Conservation (phyloP, 2,329 filamentous ascomycete genomes). For the Cadophora sp. region DNA sequence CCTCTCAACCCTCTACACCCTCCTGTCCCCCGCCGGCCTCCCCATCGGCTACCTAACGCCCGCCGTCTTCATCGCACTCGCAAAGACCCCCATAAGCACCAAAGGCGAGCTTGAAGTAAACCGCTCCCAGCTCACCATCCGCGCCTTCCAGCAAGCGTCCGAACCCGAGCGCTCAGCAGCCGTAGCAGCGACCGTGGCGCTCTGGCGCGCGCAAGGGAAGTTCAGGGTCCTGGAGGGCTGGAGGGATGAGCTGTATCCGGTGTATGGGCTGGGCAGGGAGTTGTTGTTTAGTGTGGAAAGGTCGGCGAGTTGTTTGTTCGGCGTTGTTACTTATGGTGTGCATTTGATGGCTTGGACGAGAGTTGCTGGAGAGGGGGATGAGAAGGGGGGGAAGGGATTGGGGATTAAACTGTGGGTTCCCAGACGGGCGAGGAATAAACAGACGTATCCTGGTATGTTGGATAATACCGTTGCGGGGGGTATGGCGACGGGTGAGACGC, state of each 20-base stretch:
- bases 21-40: conserved; percentile 68
- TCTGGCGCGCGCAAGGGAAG: conserved; percentile 72
- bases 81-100: conserved; percentile 54
- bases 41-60: conserved; percentile 68
- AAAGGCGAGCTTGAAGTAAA: conserved; percentile 69
- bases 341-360: conserved; percentile 79
- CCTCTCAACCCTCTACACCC: conserved; percentile 69
- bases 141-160: conserved; percentile 63
- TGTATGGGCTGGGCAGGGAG: conserved; percentile 69
- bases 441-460: conserved; percentile 88
- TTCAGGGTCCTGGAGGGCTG: conserved; percentile 81
- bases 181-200: conserved; percentile 62
- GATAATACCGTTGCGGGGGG: conserved; percentile 93
- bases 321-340: conserved; percentile 78
- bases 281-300: conserved; percentile 79
- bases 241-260: conserved; percentile 81
- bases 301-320: conserved; percentile 75
- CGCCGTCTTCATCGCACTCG: conserved; percentile 57
- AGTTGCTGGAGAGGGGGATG: conserved; percentile 43
- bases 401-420: conserved; percentile 87
- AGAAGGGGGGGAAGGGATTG: too few species aligned
- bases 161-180: conserved; percentile 67
- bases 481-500: conserved; percentile 79
- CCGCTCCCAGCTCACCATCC: conserved; percentile 64
- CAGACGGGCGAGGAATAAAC: conserved; percentile 75